A percentile compares a stretch with the other conserved stretches of the same genome.
These are phyloP conservation scores for Plasmodium coatneyi DNA, from an alignment of 169 alveolate species.

Conservation along the genomic window DNA sequence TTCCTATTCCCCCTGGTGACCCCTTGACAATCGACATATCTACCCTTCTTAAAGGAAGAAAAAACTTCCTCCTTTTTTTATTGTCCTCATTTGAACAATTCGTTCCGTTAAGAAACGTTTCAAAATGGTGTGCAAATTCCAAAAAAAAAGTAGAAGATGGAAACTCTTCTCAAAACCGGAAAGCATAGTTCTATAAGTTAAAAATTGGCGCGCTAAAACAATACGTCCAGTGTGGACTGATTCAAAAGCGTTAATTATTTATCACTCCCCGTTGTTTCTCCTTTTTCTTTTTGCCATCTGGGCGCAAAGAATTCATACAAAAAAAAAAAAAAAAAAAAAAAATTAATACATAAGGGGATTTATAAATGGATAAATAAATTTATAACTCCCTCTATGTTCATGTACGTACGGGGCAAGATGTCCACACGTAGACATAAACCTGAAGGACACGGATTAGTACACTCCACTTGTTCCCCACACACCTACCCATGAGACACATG, in stretches of 20 bases:
- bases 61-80: neutral
- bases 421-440: neutral
- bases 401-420: neutral
- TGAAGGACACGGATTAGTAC: neutral
- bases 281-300: neutral
- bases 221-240: slow-evolving; percentile 3
- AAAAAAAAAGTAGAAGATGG: neutral
- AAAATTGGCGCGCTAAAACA: slow-evolving; percentile 13
- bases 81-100: neutral
- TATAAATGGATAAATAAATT: neutral
- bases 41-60: neutral
- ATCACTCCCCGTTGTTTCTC: neutral
- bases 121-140: neutral
- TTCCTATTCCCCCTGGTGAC: neutral
- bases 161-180: neutral
- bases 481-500: neutral
- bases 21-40: neutral
- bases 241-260: slow-evolving; percentile 26
- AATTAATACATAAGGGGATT: neutral
- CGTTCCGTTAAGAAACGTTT: neutral
- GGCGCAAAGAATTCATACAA: neutral
- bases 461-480: neutral
- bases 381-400: neutral
- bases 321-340: slow-evolving; percentile 25
- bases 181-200: slow-evolving; percentile 15